Conservation (phyloP, 176 grass and related monocot species). For the Avena eriantha region DNA sequence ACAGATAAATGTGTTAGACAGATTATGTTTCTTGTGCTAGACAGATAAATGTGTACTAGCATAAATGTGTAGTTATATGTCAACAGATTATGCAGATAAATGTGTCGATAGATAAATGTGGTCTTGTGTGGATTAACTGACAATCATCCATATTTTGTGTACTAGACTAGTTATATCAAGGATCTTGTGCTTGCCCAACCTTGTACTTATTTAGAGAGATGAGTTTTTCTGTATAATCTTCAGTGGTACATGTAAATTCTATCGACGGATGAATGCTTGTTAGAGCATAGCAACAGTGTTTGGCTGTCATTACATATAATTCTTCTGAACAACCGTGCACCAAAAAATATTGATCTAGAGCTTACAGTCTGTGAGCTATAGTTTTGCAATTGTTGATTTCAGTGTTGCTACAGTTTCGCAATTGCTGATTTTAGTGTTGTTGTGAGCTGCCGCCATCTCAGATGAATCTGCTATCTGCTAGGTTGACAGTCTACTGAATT, state of each 20-base stretch:
- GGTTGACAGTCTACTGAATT: too few relatives aligned
- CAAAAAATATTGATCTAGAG: background rate
- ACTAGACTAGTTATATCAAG: background rate
- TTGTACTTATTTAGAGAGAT: slow-evolving; percentile 23
- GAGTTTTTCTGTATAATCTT: slow-evolving; percentile 21
- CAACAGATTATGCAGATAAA: too few relatives aligned
- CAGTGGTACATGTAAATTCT: slow-evolving; percentile 41
- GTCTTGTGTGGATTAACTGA: too few relatives aligned
- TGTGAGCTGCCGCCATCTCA: too few relatives aligned
- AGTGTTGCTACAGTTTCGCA: background rate
- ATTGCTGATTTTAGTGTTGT: too few relatives aligned
- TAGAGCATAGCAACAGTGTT: slow-evolving; percentile 31
- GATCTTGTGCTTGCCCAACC: background rate
- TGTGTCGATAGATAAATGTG: too few relatives aligned
- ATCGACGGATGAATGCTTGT: slow-evolving; percentile 43
- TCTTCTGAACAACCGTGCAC: background rate
- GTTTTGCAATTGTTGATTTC: background rate
- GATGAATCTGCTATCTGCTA: too few relatives aligned
- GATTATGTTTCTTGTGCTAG: too few relatives aligned
- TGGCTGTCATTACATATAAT: background rate
- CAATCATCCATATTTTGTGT: background rate
- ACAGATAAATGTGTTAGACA: too few relatives aligned
- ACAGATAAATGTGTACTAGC: too few relatives aligned
- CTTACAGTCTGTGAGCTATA: background rate
- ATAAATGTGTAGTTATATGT: too few relatives aligned